A percentile compares a stretch with the other conserved stretches of the same genome.
Evolutionary conservation across 805 yeast genomes (phyloP).

Genomic region (Wickerhamiella lipophila): DNA sequence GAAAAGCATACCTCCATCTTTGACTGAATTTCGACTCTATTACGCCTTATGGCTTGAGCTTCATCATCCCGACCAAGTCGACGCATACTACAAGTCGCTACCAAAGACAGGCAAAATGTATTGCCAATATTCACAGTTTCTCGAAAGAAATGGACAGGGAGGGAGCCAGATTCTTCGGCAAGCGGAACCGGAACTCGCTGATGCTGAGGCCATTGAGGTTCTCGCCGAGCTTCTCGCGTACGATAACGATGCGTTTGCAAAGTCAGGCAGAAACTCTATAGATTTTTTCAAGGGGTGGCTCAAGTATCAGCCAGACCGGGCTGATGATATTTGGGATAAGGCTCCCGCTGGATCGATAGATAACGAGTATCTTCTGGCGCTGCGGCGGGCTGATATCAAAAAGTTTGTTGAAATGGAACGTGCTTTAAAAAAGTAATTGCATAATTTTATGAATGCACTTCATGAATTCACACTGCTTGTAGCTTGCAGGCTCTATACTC

Average conservation of each 20-base stretch:
- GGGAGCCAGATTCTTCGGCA: not conserved
- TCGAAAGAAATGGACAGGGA: not conserved
- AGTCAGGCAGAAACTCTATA: not conserved
- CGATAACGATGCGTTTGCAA: conserved; percentile 9
- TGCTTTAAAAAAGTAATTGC: conserved; percentile 12
- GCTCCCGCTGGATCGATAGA: conserved; percentile 15
- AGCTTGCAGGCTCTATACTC: too few relatives aligned
- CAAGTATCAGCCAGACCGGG: conserved; percentile 12
- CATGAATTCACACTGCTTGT: too few relatives aligned
- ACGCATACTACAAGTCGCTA: conserved; percentile 17
- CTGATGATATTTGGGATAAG: conserved; percentile 13
- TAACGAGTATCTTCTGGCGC: conserved; percentile 12
- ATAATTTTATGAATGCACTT: too few relatives aligned
- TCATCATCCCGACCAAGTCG: conserved; percentile 18
- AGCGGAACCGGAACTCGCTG: not conserved
- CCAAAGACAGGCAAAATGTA: conserved; percentile 1
- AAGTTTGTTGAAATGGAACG: conserved; percentile 15
- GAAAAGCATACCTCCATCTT: conserved; percentile 24
- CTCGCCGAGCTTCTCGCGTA: conserved; percentile 12
- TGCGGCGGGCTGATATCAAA: conserved; percentile 14
- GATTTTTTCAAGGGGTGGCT: conserved; percentile 11
- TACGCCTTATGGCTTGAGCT: conserved; percentile 26
- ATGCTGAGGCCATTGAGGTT: not conserved
- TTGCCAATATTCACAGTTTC: conserved; percentile 1
- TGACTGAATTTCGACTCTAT: conserved; percentile 22